Evolutionary conservation across 2,329 filamentous ascomycete species (phyloP), one percentile per base, ranked within the genome.

Genomic region (Dactylonectria macrodidyma): DNA sequence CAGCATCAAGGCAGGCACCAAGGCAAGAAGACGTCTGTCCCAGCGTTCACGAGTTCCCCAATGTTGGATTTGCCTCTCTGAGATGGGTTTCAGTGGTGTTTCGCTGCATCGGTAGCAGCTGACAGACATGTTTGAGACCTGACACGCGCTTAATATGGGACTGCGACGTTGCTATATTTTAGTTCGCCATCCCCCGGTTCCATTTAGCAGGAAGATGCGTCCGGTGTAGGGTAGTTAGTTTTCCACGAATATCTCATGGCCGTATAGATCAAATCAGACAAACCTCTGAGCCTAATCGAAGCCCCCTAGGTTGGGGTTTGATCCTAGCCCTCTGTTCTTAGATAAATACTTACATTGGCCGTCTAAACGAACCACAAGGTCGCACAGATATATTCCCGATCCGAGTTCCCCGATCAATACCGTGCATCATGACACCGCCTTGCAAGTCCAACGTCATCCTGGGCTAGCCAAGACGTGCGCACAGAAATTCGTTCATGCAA

Each of bases 51-150:
- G 38, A 51, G 26, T n/a, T 52, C 59, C 41, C 50, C 47, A 22
- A 47, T 30, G 12, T 34, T 22, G 41, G 52, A 47, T 55, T 36
- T 58, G 26, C 44, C 46, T 16, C 22, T 48, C 34, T 51, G 11
- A 26, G 16, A 38, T 44, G 26, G 44, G 73, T 75, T 75, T 75
- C 73, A 75, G 65, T 70, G 41, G 36, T 73, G 73, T 75, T 73
- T 75, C 70, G 71, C 71, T 60, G 54, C 6, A 46, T 62, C 41
- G 59, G 46, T 34, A 62, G 63, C 22, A 16, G 65, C 48, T 59
- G 51, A 44, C 38, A 34, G 47, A 61, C 14, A 63, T 56, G 19
- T 58, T 67, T 71, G 64, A 67, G 69, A 69, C 68, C 55, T 65
- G 60, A 67, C 56, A 66, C 74, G 51, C 48, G 9, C 51, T 19